phyloP scores from a whole-genome alignment of 2,329 filamentous ascomycete species.

The Keithomyces neogunnii region DNA sequence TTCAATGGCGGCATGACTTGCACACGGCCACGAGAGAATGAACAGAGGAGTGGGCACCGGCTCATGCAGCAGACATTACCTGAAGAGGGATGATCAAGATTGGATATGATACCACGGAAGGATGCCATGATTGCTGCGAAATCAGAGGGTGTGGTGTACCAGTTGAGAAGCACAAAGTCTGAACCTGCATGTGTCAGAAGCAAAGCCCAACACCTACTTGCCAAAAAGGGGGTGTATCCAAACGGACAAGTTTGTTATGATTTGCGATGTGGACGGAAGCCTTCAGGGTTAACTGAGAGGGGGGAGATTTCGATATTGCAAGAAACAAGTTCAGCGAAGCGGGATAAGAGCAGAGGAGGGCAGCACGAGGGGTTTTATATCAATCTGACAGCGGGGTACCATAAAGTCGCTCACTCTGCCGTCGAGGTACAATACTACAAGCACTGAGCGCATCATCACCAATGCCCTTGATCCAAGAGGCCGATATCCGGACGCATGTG shows the following conservation, averaged over 20 bases:
- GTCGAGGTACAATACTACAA: background rate
- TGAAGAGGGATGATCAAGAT: constrained; percentile 26
- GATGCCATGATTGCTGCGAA: constrained; percentile 22
- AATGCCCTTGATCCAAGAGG: background rate
- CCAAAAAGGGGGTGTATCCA: background rate
- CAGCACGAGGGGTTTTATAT: constrained; percentile 2
- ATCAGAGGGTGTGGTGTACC: constrained; percentile 17
- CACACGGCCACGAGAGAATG: background rate
- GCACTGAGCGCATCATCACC: background rate
- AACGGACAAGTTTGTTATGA: background rate
- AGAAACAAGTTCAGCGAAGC: background rate
- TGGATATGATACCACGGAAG: constrained; percentile 28
- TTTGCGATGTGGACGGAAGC: too few species aligned
- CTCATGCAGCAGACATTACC: constrained; percentile 49
- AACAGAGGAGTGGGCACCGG: constrained; percentile 42
- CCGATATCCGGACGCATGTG: too few species aligned
- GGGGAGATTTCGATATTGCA: background rate
- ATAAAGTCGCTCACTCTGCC: background rate
- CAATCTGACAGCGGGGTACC: background rate
- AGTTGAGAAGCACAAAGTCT: constrained; percentile 6
- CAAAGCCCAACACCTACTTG: background rate
- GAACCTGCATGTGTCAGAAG: constrained; percentile 8
- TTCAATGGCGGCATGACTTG: background rate
- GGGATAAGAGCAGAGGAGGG: background rate
- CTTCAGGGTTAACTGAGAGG: too few species aligned